Conservation (phyloP, 83 land plant genomes). For the Isoetes engelmannii region DNA sequence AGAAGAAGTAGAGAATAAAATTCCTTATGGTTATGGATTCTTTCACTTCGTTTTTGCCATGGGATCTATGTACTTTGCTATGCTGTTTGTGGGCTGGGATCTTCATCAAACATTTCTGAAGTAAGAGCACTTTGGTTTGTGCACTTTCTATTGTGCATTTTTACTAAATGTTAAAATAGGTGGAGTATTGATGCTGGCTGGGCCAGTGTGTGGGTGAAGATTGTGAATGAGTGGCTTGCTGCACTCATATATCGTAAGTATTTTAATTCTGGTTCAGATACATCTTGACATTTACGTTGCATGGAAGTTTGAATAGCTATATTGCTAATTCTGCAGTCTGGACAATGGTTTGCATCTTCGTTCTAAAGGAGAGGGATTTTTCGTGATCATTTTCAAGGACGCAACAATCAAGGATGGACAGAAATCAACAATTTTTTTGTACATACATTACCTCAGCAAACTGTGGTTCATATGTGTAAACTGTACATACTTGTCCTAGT, state of each 20-base stretch:
- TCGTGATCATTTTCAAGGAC: background rate
- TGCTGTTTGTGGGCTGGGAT: conserved; percentile 48
- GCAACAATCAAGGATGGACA: no score
- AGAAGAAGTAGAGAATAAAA: conserved; percentile 13
- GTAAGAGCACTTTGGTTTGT: conserved; percentile 14
- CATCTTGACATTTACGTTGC: no score
- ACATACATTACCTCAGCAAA: no score
- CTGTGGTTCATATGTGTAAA: no score
- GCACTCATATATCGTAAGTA: conserved; percentile 38
- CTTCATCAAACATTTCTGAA: conserved; percentile 39
- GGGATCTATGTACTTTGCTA: conserved; percentile 44
- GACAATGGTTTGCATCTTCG: conserved; percentile 39
- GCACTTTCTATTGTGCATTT: background rate
- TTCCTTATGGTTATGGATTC: conserved; percentile 50
- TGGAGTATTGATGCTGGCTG: conserved; percentile 50
- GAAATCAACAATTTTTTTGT: no score
- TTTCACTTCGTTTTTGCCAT: conserved; percentile 44
- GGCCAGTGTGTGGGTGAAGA: conserved; percentile 46
- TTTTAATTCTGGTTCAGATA: background rate
- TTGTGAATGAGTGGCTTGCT: conserved; percentile 45
- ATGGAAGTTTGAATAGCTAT: background rate
- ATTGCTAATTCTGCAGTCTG: conserved; percentile 32
- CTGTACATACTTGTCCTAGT: no score
- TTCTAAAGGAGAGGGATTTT: conserved; percentile 27
- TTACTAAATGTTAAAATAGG: conserved; percentile 18